Evolutionary conservation across 1,284 basidiomycete species (phyloP).

Genomic region (Tylopilus orsonianus): DNA sequence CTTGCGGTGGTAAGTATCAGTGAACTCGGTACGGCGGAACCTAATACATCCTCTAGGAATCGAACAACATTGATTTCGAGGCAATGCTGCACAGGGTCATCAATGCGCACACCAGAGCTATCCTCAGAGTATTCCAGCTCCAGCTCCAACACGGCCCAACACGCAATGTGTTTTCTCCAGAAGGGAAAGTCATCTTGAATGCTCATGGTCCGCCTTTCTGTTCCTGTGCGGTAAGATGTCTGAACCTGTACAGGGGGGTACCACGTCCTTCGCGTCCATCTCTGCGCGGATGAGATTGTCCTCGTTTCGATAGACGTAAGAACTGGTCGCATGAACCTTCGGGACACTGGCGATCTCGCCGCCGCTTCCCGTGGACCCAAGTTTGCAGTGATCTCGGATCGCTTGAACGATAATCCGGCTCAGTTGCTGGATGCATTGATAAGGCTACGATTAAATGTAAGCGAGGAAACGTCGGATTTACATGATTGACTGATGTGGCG

Average conservation of each 20-base stretch:
- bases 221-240: conserved; percentile 1
- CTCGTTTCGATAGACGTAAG: conserved; percentile 70
- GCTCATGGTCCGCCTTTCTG: conserved; percentile 46
- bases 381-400: conserved; percentile 54
- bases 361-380: conserved; percentile 65
- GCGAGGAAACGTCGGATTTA: conserved; percentile 17
- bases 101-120: conserved; percentile 56
- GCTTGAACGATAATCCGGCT: conserved; percentile 63
- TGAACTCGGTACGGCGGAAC: not conserved
- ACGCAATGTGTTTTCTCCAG: conserved; percentile 57
- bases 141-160: conserved; percentile 51
- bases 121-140: conserved; percentile 53
- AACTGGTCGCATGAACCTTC: conserved; percentile 67
- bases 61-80: conserved; percentile 71
- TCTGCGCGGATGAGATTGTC: conserved; percentile 73
- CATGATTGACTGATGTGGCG: not conserved
- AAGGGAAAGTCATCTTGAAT: conserved; percentile 54
- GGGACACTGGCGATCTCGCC: conserved; percentile 74
- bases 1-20: conserved; percentile 45
- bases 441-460: conserved; percentile 55
- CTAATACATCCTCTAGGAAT: conserved; percentile 44
- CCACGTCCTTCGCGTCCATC: conserved; percentile 59
- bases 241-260: conserved; percentile 38
- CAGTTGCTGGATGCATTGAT: conserved; percentile 53
- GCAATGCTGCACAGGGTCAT: conserved; percentile 58